These are phyloP conservation scores for Phylloporus scabripes DNA, from an alignment of 768 basidiomycete species.

Conservation along the genomic window DNA sequence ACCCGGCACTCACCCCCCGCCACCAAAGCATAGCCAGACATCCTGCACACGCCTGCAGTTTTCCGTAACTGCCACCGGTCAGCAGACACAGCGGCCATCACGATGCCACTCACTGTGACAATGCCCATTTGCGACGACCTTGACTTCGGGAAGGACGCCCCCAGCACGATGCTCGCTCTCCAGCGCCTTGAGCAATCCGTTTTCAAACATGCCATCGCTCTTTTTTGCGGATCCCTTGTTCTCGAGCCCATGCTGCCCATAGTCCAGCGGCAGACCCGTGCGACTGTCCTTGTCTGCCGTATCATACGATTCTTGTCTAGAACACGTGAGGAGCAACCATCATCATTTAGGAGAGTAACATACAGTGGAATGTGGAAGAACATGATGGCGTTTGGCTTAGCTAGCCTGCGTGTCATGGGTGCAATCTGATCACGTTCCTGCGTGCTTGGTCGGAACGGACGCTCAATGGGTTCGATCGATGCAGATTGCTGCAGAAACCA, in stretches of 20 bases:
- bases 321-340: not conserved
- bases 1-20: conserved; percentile 75
- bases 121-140: conserved; percentile 88
- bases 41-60: conserved; percentile 81
- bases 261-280: conserved; percentile 59
- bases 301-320: conserved; percentile 69
- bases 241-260: conserved; percentile 63
- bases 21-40: conserved; percentile 90
- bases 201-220: conserved; percentile 80
- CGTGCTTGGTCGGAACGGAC: conserved; percentile 80
- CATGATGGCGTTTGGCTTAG: conserved; percentile 94
- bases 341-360: conserved; percentile 18
- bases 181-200: conserved; percentile 64
- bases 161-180: conserved; percentile 62
- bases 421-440: conserved; percentile 65
- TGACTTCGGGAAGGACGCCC: conserved; percentile 60
- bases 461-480: conserved; percentile 65
- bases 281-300: conserved; percentile 59
- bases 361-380: conserved; percentile 97
- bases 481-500: conserved; percentile 89
- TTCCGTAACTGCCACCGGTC: conserved; percentile 60
- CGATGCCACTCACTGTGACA: conserved; percentile 57
- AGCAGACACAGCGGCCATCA: conserved; percentile 1
- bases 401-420: conserved; percentile 51
- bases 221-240: conserved; percentile 55